Conservation (phyloP, 306 rosid genomes). For the Canavalia ensiformis region DNA sequence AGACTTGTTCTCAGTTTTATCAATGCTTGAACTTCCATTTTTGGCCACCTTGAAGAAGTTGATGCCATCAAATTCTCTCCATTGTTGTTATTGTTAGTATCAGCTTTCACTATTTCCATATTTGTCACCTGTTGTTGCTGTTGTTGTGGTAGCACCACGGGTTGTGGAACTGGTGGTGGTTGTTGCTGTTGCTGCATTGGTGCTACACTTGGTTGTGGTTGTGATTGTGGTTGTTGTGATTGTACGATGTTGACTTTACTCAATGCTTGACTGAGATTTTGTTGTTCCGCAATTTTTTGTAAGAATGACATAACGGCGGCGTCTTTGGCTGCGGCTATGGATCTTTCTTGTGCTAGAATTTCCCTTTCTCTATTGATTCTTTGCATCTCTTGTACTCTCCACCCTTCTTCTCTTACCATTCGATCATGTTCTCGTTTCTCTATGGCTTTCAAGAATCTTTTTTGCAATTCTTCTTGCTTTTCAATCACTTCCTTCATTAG, state of each 20-base stretch:
- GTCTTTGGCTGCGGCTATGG: conserved; percentile 75
- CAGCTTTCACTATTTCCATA: conserved; percentile 51
- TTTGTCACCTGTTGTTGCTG: conserved; percentile 29
- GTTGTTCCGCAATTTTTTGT: conserved; percentile 74
- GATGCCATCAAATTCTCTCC: conserved; percentile 40
- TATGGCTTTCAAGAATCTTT: conserved; percentile 74
- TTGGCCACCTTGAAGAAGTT: conserved; percentile 92
- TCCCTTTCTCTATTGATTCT: conserved; percentile 72
- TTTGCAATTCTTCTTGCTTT: conserved; percentile 83
- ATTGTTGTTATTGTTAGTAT: conserved; percentile 15
- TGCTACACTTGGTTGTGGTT: conserved; percentile 1
- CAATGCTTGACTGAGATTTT: conserved; percentile 47
- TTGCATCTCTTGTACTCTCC: conserved; percentile 83
- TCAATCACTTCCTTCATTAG: conserved; percentile 76
- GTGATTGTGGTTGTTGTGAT: conserved; percentile 3
- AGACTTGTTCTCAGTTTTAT: conserved; percentile 70
- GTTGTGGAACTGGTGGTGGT: not conserved
- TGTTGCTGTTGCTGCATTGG: conserved; percentile 28
- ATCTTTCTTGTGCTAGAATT: conserved; percentile 78
- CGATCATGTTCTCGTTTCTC: conserved; percentile 84
- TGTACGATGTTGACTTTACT: conserved; percentile 36
- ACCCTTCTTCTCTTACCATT: conserved; percentile 75
- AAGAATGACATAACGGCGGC: conserved; percentile 77
- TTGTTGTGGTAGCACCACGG: not conserved
- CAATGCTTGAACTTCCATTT: conserved; percentile 77